Evolutionary conservation across 2,329 filamentous ascomycete species (phyloP).

Genomic region (Tolypocladium inflatum): DNA sequence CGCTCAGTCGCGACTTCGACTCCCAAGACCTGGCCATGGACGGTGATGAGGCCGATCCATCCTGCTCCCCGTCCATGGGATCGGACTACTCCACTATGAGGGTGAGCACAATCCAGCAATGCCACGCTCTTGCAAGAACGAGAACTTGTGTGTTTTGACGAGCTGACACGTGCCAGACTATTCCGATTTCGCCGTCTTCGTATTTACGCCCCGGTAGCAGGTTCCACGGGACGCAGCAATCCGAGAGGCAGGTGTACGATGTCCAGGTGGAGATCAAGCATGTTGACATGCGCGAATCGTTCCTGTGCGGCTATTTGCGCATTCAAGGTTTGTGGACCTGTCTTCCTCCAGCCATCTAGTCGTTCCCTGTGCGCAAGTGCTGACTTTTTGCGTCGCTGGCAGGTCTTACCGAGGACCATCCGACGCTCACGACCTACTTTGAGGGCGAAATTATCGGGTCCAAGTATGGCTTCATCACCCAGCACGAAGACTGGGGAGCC

Average conservation of each 20-base stretch:
- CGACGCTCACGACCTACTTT: slow-evolving; percentile 96
- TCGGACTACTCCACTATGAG: slow-evolving; percentile 25
- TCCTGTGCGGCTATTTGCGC: slow-evolving; percentile 86
- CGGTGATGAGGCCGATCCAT: slow-evolving; percentile 15
- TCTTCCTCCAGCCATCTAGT: not conserved
- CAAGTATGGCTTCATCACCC: slow-evolving; percentile 89
- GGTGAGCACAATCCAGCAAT: slow-evolving; percentile 15
- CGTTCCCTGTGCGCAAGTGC: not conserved
- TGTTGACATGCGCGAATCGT: slow-evolving; percentile 89
- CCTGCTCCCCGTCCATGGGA: slow-evolving; percentile 26
- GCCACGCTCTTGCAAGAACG: not conserved
- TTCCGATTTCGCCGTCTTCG: slow-evolving; percentile 74
- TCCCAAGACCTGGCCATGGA: slow-evolving; percentile 13
- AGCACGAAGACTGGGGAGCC: slow-evolving; percentile 84
- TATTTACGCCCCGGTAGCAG: slow-evolving; percentile 79
- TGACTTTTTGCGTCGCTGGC: not conserved
- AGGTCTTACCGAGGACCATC: slow-evolving; percentile 93
- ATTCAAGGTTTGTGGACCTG: slow-evolving; percentile 63
- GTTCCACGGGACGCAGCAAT: slow-evolving; percentile 86
- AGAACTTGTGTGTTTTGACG: not conserved
- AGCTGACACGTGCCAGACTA: slow-evolving; percentile 38
- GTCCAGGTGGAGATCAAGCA: slow-evolving; percentile 97
- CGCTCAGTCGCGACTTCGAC: slow-evolving; percentile 10
- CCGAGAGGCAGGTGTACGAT: slow-evolving; percentile 85
- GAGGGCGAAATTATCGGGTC: slow-evolving; percentile 95